Base-by-base conservation (phyloP, 495 filamentous ascomycete genomes). In the Polyplosphaeria fusca region DNA sequence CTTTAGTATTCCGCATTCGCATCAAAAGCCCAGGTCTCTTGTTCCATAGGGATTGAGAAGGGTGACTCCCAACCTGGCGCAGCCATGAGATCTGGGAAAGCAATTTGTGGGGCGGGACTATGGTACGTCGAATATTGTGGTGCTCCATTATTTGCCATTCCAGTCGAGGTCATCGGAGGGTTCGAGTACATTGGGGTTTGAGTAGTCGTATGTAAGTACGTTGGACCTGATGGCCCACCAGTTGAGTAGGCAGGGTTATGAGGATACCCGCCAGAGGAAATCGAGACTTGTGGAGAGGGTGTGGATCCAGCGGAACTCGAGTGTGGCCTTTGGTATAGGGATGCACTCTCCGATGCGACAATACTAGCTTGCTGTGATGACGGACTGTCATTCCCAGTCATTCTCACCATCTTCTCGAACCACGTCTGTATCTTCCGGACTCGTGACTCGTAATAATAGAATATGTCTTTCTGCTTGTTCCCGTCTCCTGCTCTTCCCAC, bases 381-480 rank as follows among this genome's bases (percentile, higher is more conserved):
- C 7, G 55, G 55, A 19, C 47, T 59, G 16, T 52, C 40, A 16
- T 40, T 47, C 7, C 47, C 30, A 9, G 48, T 59, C 12, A 41
- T 43, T 35, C 48, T 24, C 3, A 45, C 26, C 57, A 60, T 60
- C n/a, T 41, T 30, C 27, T 62, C 59, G 19, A 48, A 62, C 59
- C 59, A 62, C 5, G 18, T 56, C 46, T 57, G 52, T 18, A 62
- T 52, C 32, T 56, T 62, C n/a, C 52, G 44, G 11, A 62, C 52
- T 18, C 59, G 45, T 19, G 32, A 25, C 19, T 51, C 52, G 47
- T 56, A 62, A 41, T 56, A 39, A n/a, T 2, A 20, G 49, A 62
- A 62, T 9, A 62, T 53, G 47, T 62, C 60, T 11, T 38, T 47
- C 16, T 63, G 11, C 37, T 55, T 53, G 20, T 52, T 40, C 1